Conservation (phyloP, 2,329 filamentous ascomycete species). For the Exophiala sideris region DNA sequence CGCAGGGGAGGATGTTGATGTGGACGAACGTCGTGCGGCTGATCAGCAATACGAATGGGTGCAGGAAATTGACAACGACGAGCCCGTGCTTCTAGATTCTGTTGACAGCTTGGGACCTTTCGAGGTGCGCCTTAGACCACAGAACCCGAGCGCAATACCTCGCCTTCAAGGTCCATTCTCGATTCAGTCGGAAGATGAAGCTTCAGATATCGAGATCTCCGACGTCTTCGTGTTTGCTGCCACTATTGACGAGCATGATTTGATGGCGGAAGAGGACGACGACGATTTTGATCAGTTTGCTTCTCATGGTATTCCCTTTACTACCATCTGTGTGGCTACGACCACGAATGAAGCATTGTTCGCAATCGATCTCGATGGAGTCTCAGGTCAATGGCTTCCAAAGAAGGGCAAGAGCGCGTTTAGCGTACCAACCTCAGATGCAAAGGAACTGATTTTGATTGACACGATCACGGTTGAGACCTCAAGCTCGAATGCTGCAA, state of each 20-base stretch:
- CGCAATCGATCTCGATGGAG: conserved; percentile 59
- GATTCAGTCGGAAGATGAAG: conserved; percentile 48
- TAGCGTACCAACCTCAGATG: conserved; percentile 39
- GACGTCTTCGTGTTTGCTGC: conserved; percentile 58
- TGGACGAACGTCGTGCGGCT: conserved; percentile 45
- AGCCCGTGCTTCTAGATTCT: conserved; percentile 41
- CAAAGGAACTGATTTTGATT: conserved; percentile 42
- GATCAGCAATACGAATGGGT: conserved; percentile 61
- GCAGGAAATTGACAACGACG: conserved; percentile 53
- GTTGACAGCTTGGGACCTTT: conserved; percentile 40
- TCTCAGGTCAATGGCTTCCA: conserved; percentile 63
- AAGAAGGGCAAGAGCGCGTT: conserved; percentile 41
- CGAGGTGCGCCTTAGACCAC: conserved; percentile 57
- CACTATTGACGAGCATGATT: conserved; percentile 50
- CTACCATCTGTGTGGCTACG: conserved; percentile 57
- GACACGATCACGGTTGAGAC: conserved; percentile 43
- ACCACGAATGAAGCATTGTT: conserved; percentile 55
- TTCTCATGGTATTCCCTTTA: conserved; percentile 53
- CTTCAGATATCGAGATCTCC: conserved; percentile 54
- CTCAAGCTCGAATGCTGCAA: conserved; percentile 3
- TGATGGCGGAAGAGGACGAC: conserved; percentile 52
- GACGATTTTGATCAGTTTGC: conserved; percentile 33
- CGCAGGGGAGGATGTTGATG: conserved; percentile 39
- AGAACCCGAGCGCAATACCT: conserved; percentile 54
- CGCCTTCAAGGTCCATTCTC: conserved; percentile 62